Percentiles rank a stretch among this genome's conserved stretches.
Conservation (phyloP, 106 monocot species). For the Xerophyta viscosa region DNA sequence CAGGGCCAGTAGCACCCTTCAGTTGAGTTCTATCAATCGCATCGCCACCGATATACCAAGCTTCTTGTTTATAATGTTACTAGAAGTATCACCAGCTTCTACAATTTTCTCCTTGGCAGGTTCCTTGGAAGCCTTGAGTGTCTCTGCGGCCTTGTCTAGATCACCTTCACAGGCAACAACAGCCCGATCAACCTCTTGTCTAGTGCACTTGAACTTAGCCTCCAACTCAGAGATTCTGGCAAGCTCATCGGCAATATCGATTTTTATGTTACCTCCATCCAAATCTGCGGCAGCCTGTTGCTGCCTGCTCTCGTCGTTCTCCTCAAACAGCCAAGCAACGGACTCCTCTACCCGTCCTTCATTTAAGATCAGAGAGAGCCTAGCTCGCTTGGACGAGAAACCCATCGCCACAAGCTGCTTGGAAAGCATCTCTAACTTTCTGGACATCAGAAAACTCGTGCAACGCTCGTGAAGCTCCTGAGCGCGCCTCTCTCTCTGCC, state of each 20-base stretch:
- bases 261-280: constrained; percentile 40
- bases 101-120: constrained; percentile 20
- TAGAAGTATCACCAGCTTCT: constrained; percentile 21
- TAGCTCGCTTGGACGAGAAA: constrained; percentile 61
- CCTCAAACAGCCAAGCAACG: constrained; percentile 65
- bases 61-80: background rate
- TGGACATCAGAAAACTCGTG: constrained; percentile 58
- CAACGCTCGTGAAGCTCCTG: constrained; percentile 78
- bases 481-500: constrained; percentile 73
- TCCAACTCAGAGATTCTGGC: constrained; percentile 53
- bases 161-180: constrained; percentile 79
- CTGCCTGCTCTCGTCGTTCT: constrained; percentile 33
- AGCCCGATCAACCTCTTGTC: constrained; percentile 81
- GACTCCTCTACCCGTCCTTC: constrained; percentile 76
- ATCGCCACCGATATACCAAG: background rate
- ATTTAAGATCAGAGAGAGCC: constrained; percentile 68
- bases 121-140: constrained; percentile 48
- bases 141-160: constrained; percentile 53
- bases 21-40: constrained; percentile 12
- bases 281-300: constrained; percentile 21
- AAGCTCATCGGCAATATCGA: constrained; percentile 77
- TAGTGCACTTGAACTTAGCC: constrained; percentile 57
- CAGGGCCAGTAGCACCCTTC: constrained; percentile 19
- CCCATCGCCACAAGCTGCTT: constrained; percentile 86
- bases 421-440: constrained; percentile 65